Evolutionary conservation across 345 rosid genomes (phyloP).

Genomic region (Linum usitatissimum): DNA sequence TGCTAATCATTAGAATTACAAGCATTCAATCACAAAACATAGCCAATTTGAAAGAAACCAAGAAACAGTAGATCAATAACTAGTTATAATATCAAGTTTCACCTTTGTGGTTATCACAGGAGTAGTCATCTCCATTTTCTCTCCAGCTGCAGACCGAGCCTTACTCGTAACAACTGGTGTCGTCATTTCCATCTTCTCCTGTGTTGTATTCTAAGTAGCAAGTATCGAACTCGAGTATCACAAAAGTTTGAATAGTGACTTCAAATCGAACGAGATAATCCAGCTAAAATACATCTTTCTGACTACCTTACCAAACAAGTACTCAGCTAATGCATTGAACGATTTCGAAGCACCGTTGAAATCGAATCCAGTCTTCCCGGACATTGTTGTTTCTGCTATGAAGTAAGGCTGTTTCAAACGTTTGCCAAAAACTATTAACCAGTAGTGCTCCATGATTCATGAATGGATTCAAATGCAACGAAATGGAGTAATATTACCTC

Average conservation of each 20-base stretch:
- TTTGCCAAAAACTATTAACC: not conserved
- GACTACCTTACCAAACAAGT: conserved; percentile 92
- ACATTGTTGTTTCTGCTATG: conserved; percentile 80
- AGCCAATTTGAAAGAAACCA: not conserved
- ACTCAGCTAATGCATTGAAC: conserved; percentile 78
- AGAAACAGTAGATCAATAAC: not conserved
- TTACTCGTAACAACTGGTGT: conserved; percentile 74
- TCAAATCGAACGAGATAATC: not conserved
- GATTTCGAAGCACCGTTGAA: conserved; percentile 60
- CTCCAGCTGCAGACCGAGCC: conserved; percentile 41
- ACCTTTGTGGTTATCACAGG: conserved; percentile 83
- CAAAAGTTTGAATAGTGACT: not conserved
- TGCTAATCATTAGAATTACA: too few relatives aligned
- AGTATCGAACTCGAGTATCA: not conserved
- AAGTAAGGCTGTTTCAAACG: conserved; percentile 44
- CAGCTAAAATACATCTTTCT: not conserved
- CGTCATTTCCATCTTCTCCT: conserved; percentile 83
- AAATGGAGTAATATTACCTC: conserved; percentile 37
- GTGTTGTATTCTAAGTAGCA: conserved; percentile 38
- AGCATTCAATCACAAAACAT: not conserved
- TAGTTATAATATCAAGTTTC: conserved; percentile 1
- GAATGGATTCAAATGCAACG: not conserved
- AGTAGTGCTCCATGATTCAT: not conserved
- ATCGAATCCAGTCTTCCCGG: conserved; percentile 69
- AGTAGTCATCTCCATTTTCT: conserved; percentile 86